Evolutionary conservation across 2,329 filamentous ascomycete species (phyloP).

Genomic region (Cercospora sesami): DNA sequence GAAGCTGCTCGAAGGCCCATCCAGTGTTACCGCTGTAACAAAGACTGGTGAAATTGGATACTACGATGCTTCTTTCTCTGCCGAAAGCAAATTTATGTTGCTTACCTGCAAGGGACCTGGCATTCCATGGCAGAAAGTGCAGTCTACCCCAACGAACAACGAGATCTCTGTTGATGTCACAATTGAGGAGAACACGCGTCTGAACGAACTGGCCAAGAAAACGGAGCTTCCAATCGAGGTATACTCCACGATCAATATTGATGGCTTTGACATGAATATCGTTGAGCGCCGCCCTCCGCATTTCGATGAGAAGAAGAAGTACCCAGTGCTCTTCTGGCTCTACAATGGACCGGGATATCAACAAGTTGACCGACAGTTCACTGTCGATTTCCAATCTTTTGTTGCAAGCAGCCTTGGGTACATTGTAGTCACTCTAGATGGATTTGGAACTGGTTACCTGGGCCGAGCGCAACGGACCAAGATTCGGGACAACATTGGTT

Average conservation of each 20-base stretch:
- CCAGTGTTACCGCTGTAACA: slow-evolving; percentile 68
- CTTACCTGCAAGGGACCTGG: slow-evolving; percentile 79
- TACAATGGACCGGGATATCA: slow-evolving; percentile 97
- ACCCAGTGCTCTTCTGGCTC: slow-evolving; percentile 91
- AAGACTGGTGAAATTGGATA: slow-evolving; percentile 72
- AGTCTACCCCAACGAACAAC: slow-evolving; percentile 72
- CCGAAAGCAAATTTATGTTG: slow-evolving; percentile 77
- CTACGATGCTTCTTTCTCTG: slow-evolving; percentile 81
- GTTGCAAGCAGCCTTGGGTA: slow-evolving; percentile 84
- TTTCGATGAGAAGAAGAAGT: slow-evolving; percentile 76
- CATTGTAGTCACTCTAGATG: slow-evolving; percentile 91
- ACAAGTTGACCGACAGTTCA: slow-evolving; percentile 75
- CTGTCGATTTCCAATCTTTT: slow-evolving; percentile 86
- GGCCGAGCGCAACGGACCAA: slow-evolving; percentile 81
- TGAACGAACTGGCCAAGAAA: slow-evolving; percentile 68
- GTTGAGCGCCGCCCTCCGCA: slow-evolving; percentile 87
- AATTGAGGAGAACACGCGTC: slow-evolving; percentile 73
- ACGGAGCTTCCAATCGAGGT: slow-evolving; percentile 80
- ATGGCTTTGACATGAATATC: slow-evolving; percentile 70
- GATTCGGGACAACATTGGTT: slow-evolving; percentile 78
- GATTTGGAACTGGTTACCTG: slow-evolving; percentile 85
- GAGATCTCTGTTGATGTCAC: slow-evolving; percentile 45
- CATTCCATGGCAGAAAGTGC: slow-evolving; percentile 87
- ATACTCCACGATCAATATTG: slow-evolving; percentile 82
- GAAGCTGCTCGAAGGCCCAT: slow-evolving; percentile 69